These are phyloP conservation scores for Byssothecium circinans DNA, from an alignment of 2,329 filamentous ascomycete species.

Conservation along the genomic window DNA sequence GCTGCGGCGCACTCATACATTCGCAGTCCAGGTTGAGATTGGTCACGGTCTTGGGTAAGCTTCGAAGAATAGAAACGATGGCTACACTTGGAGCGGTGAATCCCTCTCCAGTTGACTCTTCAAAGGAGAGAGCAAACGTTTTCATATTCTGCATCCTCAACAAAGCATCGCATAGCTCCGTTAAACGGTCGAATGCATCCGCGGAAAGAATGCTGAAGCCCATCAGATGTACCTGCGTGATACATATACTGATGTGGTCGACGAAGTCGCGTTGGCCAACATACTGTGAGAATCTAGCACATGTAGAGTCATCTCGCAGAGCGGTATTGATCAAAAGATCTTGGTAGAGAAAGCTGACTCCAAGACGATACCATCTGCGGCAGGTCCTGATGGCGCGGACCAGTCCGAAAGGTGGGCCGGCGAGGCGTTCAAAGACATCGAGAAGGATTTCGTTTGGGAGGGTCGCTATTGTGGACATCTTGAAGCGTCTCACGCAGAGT, in stretches of 20 bases:
- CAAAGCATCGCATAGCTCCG: slow-evolving; percentile 11
- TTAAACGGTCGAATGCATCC: slow-evolving; percentile 13
- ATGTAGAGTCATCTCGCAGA: slow-evolving; percentile 7
- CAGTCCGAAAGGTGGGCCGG: slow-evolving; percentile 3
- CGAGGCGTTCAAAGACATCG: slow-evolving; percentile 15
- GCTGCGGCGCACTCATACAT: slow-evolving; percentile 6
- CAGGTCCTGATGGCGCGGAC: slow-evolving; percentile 6
- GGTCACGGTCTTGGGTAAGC: slow-evolving; percentile 10
- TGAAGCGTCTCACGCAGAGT: no score
- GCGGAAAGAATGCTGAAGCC: slow-evolving; percentile 11
- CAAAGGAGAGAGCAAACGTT: slow-evolving; percentile 14
- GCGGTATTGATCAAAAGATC: slow-evolving; percentile 11
- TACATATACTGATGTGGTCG: slow-evolving; percentile 9
- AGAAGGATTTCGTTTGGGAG: slow-evolving; percentile 17
- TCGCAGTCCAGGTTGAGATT: slow-evolving; percentile 14
- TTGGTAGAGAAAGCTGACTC: slow-evolving; percentile 8
- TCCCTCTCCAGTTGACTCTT: slow-evolving; percentile 8
- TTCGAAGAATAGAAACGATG: slow-evolving; percentile 10
- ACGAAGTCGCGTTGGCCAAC: slow-evolving; percentile 7
- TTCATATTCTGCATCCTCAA: slow-evolving; percentile 10
- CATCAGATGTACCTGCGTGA: slow-evolving; percentile 16
- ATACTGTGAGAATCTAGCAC: slow-evolving; percentile 8
- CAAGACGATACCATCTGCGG: slow-evolving; percentile 10
- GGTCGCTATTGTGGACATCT: neutral
- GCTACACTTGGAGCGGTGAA: slow-evolving; percentile 8